Conservation (phyloP, 306 rosid genomes). For the Trichosanthes truncata region DNA sequence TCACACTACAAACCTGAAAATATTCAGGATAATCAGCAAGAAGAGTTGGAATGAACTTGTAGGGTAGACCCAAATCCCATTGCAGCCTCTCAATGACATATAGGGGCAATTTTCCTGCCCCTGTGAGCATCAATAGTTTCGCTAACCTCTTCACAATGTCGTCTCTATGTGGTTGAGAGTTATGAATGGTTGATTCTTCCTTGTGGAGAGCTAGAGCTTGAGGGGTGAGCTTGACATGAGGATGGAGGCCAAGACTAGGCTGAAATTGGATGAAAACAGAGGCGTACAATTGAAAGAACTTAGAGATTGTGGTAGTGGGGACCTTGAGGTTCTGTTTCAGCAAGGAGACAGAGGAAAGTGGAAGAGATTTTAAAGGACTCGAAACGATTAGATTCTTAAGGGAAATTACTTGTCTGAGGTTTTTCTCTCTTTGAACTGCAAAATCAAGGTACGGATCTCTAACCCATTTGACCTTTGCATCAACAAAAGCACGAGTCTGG, state of each 20-base stretch:
- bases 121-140: slow-evolving; percentile 64
- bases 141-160: slow-evolving; percentile 49
- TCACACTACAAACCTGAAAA: slow-evolving; percentile 48
- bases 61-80: slow-evolving; percentile 89
- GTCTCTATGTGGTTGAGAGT: slow-evolving; percentile 24
- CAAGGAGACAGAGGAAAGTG: slow-evolving; percentile 49
- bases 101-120: slow-evolving; percentile 49
- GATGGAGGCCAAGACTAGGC: slow-evolving; percentile 40
- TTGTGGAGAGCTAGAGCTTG: slow-evolving; percentile 42
- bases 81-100: slow-evolving; percentile 53
- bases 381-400: slow-evolving; percentile 56
- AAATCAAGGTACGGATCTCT: slow-evolving; percentile 67
- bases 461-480: slow-evolving; percentile 75
- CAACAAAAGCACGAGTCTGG: slow-evolving; percentile 39
- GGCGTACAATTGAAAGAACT: slow-evolving; percentile 38
- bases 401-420: slow-evolving; percentile 48
- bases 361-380: slow-evolving; percentile 38
- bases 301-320: slow-evolving; percentile 36
- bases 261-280: slow-evolving; percentile 44
- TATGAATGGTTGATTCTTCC: slow-evolving; percentile 46
- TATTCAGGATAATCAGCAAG: slow-evolving; percentile 68
- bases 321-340: slow-evolving; percentile 41
- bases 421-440: slow-evolving; percentile 58
- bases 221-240: slow-evolving; percentile 47
- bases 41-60: slow-evolving; percentile 37